Evolutionary conservation across 148 eudicot genomes (phyloP).

Genomic region (Rhododendron ovatum): DNA sequence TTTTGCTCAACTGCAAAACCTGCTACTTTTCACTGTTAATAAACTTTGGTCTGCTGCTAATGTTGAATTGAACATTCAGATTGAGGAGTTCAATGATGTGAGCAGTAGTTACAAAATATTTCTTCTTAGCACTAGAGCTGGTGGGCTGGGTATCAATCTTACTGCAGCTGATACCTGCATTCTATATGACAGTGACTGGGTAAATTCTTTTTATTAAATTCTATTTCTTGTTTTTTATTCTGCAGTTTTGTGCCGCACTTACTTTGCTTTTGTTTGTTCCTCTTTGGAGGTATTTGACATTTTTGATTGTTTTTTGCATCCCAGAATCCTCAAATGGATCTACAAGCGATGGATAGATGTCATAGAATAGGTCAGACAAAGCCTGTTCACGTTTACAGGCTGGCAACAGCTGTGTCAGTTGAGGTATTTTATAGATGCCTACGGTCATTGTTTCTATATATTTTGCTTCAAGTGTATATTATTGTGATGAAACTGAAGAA

Average conservation of each 20-base stretch:
- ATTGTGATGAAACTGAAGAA: slow-evolving; percentile 10
- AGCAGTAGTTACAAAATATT: slow-evolving; percentile 63
- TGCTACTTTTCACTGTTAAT: background rate
- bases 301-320: slow-evolving; percentile 14
- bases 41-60: background rate
- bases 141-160: slow-evolving; percentile 96
- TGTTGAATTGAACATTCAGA: slow-evolving; percentile 39
- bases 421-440: slow-evolving; percentile 46
- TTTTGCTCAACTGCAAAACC: background rate
- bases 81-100: slow-evolving; percentile 75
- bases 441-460: background rate
- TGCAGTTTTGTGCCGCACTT: background rate
- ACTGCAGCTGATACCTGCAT: slow-evolving; percentile 98
- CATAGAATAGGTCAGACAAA: slow-evolving; percentile 99
- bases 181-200: slow-evolving; percentile 99
- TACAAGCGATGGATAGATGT: slow-evolving; percentile 99
- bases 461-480: background rate
- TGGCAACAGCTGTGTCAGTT: slow-evolving; percentile 89
- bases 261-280: background rate
- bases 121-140: slow-evolving; percentile 98
- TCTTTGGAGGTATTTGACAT: background rate
- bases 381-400: slow-evolving; percentile 98
- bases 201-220: slow-evolving; percentile 18
- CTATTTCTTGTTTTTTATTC: background rate
- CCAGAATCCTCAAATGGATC: slow-evolving; percentile 99